Conservation (phyloP, 495 filamentous ascomycete species). For the Tuber borchii region DNA sequence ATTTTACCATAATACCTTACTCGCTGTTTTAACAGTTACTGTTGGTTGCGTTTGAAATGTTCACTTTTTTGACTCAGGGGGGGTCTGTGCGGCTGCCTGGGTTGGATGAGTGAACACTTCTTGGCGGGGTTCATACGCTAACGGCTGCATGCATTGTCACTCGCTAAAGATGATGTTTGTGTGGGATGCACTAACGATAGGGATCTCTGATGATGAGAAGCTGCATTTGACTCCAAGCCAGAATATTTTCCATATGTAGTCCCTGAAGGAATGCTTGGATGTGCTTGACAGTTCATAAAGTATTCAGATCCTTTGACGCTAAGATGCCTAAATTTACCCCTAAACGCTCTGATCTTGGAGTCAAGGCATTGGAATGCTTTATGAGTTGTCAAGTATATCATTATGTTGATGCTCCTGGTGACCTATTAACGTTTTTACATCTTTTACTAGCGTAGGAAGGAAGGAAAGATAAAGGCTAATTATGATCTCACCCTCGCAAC, state of each 20-base stretch:
- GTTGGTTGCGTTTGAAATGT: conserved; percentile 1
- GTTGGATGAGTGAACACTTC: neutral
- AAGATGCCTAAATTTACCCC: too few relatives aligned
- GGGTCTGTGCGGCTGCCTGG: neutral
- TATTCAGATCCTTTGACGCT: too few relatives aligned
- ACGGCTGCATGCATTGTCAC: neutral
- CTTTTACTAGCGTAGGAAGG: conserved; percentile 7
- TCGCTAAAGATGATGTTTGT: neutral
- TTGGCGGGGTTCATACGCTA: neutral
- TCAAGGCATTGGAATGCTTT: too few relatives aligned
- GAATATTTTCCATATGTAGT: neutral
- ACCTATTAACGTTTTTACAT: neutral
- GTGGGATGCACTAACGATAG: too few relatives aligned
- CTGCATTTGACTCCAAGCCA: neutral
- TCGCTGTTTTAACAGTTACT: neutral
- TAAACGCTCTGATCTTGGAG: too few relatives aligned
- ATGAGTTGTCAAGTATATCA: neutral
- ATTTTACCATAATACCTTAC: neutral
- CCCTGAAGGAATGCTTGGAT: neutral
- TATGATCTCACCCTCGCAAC: conserved; percentile 26
- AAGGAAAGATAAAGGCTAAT: conserved; percentile 7
- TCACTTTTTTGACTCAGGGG: neutral
- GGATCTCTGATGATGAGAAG: neutral
- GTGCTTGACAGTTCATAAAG: neutral
- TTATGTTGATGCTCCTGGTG: conserved; percentile 26